Conservation (phyloP, 2,329 filamentous ascomycete genomes). For the Pseudogymnoascus sp. region DNA sequence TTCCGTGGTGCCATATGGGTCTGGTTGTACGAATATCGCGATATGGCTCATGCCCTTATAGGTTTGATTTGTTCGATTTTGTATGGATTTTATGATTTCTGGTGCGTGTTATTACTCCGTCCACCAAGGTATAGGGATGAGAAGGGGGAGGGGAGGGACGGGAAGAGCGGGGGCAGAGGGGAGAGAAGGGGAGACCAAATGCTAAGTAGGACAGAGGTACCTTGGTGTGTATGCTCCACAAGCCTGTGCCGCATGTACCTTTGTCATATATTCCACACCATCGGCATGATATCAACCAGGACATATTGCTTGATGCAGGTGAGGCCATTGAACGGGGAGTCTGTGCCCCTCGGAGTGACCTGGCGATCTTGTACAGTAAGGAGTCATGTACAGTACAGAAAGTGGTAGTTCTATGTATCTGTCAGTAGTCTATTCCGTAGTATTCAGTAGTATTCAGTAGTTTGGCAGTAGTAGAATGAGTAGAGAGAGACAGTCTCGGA, state of each 20-base stretch:
- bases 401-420: neutral
- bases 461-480: neutral
- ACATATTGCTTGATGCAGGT: conserved; percentile 5
- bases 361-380: neutral
- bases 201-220: neutral
- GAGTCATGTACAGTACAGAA: neutral
- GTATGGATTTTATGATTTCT: neutral
- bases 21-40: neutral
- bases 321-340: neutral
- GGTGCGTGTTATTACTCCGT: neutral
- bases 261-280: neutral
- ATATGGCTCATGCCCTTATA: neutral
- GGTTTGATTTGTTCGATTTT: neutral
- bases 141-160: neutral
- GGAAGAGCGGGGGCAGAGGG: neutral
- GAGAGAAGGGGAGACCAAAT: neutral
- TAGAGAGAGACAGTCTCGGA: conserved; percentile 3
- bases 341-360: conserved; percentile 3
- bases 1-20: neutral
- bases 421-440: conserved; percentile 4
- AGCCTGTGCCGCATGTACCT: neutral
- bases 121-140: neutral
- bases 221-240: conserved; percentile 1
- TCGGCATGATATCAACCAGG: neutral
- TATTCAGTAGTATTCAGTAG: conserved; percentile 4